These are phyloP conservation scores for Carpinus fangiana DNA, from an alignment of 306 rosid species.

Conservation along the genomic window DNA sequence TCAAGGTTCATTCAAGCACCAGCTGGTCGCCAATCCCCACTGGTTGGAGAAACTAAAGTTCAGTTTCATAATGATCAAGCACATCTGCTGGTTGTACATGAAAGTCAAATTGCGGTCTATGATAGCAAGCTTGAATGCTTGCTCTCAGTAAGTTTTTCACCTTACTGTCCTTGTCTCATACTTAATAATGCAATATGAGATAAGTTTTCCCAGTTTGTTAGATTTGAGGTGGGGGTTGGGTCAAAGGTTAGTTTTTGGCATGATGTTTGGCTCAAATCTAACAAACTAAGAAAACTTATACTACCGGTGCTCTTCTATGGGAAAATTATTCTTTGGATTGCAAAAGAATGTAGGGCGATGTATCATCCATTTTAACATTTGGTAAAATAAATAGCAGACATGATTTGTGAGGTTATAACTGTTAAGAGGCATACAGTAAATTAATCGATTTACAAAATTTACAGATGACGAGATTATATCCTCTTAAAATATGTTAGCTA, in stretches of 20 bases:
- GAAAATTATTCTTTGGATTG: background rate
- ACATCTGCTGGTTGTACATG: slow-evolving; percentile 46
- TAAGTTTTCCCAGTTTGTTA: too few relatives aligned
- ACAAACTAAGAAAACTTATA: too few relatives aligned
- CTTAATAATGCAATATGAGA: too few relatives aligned
- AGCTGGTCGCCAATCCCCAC: slow-evolving; percentile 42
- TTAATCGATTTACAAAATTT: too few relatives aligned
- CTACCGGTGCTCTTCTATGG: background rate
- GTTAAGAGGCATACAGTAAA: too few relatives aligned
- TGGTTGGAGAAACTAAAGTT: slow-evolving; percentile 46
- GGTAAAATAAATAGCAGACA: background rate
- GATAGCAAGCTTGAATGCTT: slow-evolving; percentile 48
- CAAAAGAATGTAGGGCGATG: background rate
- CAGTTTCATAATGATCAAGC: slow-evolving; percentile 50
- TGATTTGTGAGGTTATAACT: too few relatives aligned
- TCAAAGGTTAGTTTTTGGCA: too few relatives aligned
- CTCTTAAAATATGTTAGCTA: background rate
- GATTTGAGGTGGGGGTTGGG: too few relatives aligned
- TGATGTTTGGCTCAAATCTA: too few relatives aligned
- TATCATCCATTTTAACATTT: background rate
- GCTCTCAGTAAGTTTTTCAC: slow-evolving; percentile 36
- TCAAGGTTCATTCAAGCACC: slow-evolving; percentile 45
- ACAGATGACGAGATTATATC: background rate
- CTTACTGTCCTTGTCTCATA: background rate
- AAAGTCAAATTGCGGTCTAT: slow-evolving; percentile 42